Conservation (phyloP, 2,329 filamentous ascomycete genomes). For the Hypoxylon sp. region DNA sequence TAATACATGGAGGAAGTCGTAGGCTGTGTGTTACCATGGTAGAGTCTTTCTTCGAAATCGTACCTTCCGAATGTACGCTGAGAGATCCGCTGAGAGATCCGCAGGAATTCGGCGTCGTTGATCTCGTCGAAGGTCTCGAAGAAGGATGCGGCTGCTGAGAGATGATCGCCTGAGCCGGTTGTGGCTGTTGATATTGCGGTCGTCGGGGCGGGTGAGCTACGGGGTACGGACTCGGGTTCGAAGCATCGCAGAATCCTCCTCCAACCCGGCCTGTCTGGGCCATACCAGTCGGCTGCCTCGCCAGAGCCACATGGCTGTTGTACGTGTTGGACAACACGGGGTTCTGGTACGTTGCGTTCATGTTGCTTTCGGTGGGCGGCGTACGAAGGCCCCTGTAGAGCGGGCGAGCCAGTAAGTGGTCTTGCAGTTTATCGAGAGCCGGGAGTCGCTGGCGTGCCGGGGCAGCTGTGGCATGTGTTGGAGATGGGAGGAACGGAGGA, state of each 20-base stretch:
- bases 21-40: slow-evolving; percentile 69
- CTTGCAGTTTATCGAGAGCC: slow-evolving; percentile 41
- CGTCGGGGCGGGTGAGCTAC: slow-evolving; percentile 42
- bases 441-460: slow-evolving; percentile 36
- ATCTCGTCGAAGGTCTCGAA: slow-evolving; percentile 52
- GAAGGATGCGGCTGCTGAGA: slow-evolving; percentile 41
- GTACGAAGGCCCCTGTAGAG: slow-evolving; percentile 57
- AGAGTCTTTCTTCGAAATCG: slow-evolving; percentile 54
- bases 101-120: slow-evolving; percentile 55
- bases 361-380: slow-evolving; percentile 62
- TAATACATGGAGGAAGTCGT: slow-evolving; percentile 81
- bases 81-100: slow-evolving; percentile 44
- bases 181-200: slow-evolving; percentile 38
- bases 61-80: slow-evolving; percentile 48
- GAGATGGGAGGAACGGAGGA: slow-evolving; percentile 47
- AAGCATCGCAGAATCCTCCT: slow-evolving; percentile 51
- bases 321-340: slow-evolving; percentile 59
- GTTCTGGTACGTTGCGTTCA: slow-evolving; percentile 65
- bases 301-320: slow-evolving; percentile 57
- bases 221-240: slow-evolving; percentile 42
- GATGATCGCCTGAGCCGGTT: slow-evolving; percentile 26
- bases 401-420: slow-evolving; percentile 37
- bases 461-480: slow-evolving; percentile 39
- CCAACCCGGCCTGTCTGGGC: slow-evolving; percentile 52
- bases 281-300: slow-evolving; percentile 54